A percentile compares a stretch with the other conserved stretches of the same genome.
Evolutionary conservation across 129 eudicot species (phyloP).

Genomic region (Deinandra increscens): DNA sequence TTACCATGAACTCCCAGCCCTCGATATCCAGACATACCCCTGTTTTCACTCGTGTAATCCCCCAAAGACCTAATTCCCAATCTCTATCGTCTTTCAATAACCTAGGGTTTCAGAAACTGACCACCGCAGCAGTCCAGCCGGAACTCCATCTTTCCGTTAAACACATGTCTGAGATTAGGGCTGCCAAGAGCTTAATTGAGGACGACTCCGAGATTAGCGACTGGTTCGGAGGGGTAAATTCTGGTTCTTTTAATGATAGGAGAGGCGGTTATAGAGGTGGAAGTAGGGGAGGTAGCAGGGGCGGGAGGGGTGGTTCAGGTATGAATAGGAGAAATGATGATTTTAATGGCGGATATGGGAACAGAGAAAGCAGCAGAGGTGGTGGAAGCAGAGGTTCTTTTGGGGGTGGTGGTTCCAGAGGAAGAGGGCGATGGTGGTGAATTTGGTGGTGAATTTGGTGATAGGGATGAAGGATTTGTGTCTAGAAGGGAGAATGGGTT

Average conservation of each 20-base stretch:
- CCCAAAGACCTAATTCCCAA: slow-evolving; percentile 50
- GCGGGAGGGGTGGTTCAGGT: slow-evolving; percentile 30
- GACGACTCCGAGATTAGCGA: slow-evolving; percentile 73
- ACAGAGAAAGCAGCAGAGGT: slow-evolving; percentile 43
- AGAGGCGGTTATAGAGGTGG: slow-evolving; percentile 34
- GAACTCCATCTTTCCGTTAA: slow-evolving; percentile 1
- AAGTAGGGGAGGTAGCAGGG: slow-evolving; percentile 29
- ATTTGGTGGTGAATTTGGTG: slow-evolving; percentile 35
- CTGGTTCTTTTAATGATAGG: slow-evolving; percentile 33
- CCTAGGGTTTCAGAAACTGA: slow-evolving; percentile 32
- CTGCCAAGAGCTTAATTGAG: slow-evolving; percentile 62
- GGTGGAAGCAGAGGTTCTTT: slow-evolving; percentile 34
- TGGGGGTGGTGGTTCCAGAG: slow-evolving; percentile 35
- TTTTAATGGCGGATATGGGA: slow-evolving; percentile 9
- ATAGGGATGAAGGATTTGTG: slow-evolving; percentile 22
- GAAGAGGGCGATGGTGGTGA: slow-evolving; percentile 40
- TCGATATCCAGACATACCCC: slow-evolving; percentile 31
- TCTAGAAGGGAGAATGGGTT: slow-evolving; percentile 28
- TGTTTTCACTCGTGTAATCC: slow-evolving; percentile 45
- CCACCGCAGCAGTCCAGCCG: neutral
- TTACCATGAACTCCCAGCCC: slow-evolving; percentile 43
- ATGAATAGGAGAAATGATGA: slow-evolving; percentile 28
- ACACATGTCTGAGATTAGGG: slow-evolving; percentile 36
- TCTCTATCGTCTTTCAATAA: slow-evolving; percentile 32
- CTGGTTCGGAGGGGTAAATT: slow-evolving; percentile 69